phyloP scores from a whole-genome alignment of 176 grass and related monocot genomes.

The Oryza nivara region DNA sequence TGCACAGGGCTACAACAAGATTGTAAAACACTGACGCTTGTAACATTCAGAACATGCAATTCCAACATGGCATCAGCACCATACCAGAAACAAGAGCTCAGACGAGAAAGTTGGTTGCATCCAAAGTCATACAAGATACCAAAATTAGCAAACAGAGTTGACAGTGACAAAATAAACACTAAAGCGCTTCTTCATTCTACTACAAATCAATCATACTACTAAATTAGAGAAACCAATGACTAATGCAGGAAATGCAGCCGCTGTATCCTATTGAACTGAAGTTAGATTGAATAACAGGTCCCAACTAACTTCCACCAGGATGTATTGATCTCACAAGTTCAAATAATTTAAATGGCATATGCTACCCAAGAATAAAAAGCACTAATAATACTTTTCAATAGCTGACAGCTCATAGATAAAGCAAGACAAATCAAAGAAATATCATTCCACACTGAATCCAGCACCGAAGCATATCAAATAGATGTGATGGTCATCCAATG shows the following conservation, averaged over 20 bases:
- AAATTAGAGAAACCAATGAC: no score
- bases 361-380: not conserved
- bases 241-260: no score
- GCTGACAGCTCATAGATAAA: constrained; percentile 7
- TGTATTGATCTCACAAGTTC: constrained; percentile 1
- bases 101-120: constrained; percentile 6
- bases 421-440: constrained; percentile 3
- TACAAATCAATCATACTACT: no score
- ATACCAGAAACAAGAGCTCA: not conserved
- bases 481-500: not conserved
- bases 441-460: not conserved
- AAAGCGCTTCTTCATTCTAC: no score
- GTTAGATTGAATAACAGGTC: no score
- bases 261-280: no score
- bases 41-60: not conserved
- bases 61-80: not conserved
- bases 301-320: no score
- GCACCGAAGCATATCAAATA: not conserved
- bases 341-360: not conserved
- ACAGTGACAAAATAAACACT: not conserved
- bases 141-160: constrained; percentile 8
- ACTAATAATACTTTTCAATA: not conserved
- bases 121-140: constrained; percentile 5
- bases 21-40: no score
- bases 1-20: not conserved